Evolutionary conservation across 495 filamentous ascomycete genomes (phyloP), one percentile per base, ranked within the genome.

Genomic region (Aspergillus conjunctus): DNA sequence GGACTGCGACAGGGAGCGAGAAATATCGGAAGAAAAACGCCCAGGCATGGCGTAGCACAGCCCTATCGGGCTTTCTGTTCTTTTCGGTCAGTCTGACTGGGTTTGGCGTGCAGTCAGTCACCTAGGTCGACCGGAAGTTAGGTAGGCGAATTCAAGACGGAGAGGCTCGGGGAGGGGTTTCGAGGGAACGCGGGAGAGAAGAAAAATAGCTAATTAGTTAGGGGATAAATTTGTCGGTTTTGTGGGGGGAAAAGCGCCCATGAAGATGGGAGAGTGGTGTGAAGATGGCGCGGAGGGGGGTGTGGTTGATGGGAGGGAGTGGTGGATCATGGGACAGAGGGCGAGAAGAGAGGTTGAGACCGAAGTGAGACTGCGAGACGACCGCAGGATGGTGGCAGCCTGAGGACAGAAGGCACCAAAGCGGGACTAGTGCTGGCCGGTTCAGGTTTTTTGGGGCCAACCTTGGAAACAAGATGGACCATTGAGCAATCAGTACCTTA

Each of bases 11-110:
- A 68, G 62, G 20, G 75, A 76, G 67, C 76, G 74, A 73, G 77
- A 73, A 66, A 70, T 73, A 50, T 80, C 70, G 64, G 73, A 70
- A 65, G 75, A 73, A 61, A 72, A 64, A 69, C 68, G 77, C 70
- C 73, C 72, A 72, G 76, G 71, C 78, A 80, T 80, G 71, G 77
- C 69, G 70, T 66, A 68, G 61, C 43, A 66, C 71, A 79, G 76
- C 78, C 78, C 75, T 75, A 59, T 70, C 72, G 75, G 78, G 77
- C 74, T 73, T 69, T 62, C 73, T 72, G 50, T 56, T 51, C 62
- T 57, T 57, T 62, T 69, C 46, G 58, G 56, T 72, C 61, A 63
- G 54, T 52, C 61, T 56, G 45, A 62, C 54, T 51, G 39, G 52
- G 37, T 14, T 17, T 55, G 34, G 20, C 44, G 46, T 41, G 54